Evolutionary conservation across 2,329 filamentous ascomycete genomes (phyloP), one percentile per base, ranked within the genome.

Genomic region (Pseudopithomyces maydicus): DNA sequence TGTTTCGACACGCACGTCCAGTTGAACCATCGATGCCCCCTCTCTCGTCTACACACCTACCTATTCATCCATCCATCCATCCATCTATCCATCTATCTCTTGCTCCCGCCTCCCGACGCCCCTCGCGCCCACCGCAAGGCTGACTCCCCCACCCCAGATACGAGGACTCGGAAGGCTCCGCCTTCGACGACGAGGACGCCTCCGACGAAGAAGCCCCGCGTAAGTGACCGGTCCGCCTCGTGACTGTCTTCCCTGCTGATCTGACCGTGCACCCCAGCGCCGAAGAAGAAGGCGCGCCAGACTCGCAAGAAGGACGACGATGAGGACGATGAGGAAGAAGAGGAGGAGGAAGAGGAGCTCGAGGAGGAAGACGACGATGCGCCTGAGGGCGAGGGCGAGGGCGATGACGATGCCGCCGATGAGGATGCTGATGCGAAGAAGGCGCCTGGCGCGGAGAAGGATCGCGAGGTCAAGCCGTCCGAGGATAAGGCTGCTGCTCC

Each of bases 101-200:
- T n/a, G n/a, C n/a, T n/a, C n/a, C n/a, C n/a, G n/a, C n/a, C n/a
- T n/a, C n/a, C n/a, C n/a, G n/a, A n/a, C n/a, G n/a, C n/a, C n/a
- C n/a, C n/a, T n/a, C n/a, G n/a, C 17, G 32, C 33, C 2, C 19
- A 41, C 15, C 49, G 54, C 57, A 53, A 64, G 56, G 59, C 68
- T 72, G 63, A 69, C 67, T 36, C 17, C 17, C 26, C 48, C 48
- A 51, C 19, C 45, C 54, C 17, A 76, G 74, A 65, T 76, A 75
- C 55, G 69, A 70, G 41, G 73, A 75, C 44, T 74, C 72, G 19
- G 73, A 75, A 10, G 72, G 68, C 49, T 75, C 72, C 39, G 68
- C 72, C 54, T 75, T 74, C 55, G 73, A 71, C 50, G 65, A 69
- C 14, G 73, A 72, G 47, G 74, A 72, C 19, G 73, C 71, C n/a